Conservation (phyloP, 2,329 filamentous ascomycete species). For the Aspergillus sojae region DNA sequence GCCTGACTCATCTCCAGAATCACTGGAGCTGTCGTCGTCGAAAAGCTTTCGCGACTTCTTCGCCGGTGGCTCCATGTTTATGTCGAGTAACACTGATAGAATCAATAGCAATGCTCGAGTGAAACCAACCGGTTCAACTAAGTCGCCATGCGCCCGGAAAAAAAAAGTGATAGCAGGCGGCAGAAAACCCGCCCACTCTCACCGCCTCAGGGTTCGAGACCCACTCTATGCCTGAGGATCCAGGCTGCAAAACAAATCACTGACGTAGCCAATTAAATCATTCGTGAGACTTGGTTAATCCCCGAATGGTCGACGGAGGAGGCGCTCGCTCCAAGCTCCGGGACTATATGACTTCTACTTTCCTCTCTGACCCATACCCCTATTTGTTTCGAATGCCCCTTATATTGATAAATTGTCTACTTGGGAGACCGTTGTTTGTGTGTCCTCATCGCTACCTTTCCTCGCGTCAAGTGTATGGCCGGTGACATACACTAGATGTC, state of each 20-base stretch:
- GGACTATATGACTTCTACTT: slow-evolving; percentile 15
- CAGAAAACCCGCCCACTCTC: slow-evolving; percentile 32
- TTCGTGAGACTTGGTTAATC: slow-evolving; percentile 19
- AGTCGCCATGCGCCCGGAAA: slow-evolving; percentile 9
- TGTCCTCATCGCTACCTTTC: slow-evolving; percentile 12
- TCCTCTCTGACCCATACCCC: slow-evolving; percentile 21
- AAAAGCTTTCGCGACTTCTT: slow-evolving; percentile 45
- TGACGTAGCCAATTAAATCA: slow-evolving; percentile 44
- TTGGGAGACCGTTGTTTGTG: slow-evolving; percentile 6
- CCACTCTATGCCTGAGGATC: slow-evolving; percentile 18
- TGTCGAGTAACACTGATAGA: not conserved
- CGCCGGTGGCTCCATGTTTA: slow-evolving; percentile 44
- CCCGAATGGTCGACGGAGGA: slow-evolving; percentile 21
- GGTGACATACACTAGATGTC: slow-evolving; percentile 45
- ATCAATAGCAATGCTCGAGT: not conserved
- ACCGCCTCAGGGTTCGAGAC: slow-evolving; percentile 26
- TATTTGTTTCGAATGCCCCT: slow-evolving; percentile 16
- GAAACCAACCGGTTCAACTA: slow-evolving; percentile 4
- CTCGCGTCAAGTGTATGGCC: slow-evolving; percentile 35
- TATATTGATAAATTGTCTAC: slow-evolving; percentile 6
- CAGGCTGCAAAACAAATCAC: slow-evolving; percentile 22
- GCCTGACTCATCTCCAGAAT: slow-evolving; percentile 43
- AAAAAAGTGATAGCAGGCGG: slow-evolving; percentile 25
- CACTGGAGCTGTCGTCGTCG: slow-evolving; percentile 44
- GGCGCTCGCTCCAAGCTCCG: slow-evolving; percentile 17